phyloP scores from a whole-genome alignment of 2,329 filamentous ascomycete species.

The Lecanicillium sp. region DNA sequence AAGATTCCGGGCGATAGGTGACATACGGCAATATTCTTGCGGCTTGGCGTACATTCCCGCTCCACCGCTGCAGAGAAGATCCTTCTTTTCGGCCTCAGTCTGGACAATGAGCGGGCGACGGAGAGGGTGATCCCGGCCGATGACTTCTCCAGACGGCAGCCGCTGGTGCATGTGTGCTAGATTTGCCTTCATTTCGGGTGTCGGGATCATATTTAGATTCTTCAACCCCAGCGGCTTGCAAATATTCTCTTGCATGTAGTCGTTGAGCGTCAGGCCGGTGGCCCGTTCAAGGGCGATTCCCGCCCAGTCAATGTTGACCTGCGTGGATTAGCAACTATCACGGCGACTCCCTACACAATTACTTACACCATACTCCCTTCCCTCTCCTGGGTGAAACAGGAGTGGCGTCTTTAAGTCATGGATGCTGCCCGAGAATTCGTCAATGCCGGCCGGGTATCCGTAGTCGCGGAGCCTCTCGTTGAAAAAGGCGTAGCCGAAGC shows the following conservation, averaged over 20 bases:
- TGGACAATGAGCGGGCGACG: slow-evolving; percentile 35
- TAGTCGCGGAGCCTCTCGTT: slow-evolving; percentile 40
- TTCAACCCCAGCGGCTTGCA: slow-evolving; percentile 38
- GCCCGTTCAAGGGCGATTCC: slow-evolving; percentile 40
- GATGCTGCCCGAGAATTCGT: slow-evolving; percentile 49
- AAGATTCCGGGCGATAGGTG: not conserved
- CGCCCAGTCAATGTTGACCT: slow-evolving; percentile 48
- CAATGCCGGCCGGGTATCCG: slow-evolving; percentile 39
- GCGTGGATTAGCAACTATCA: not conserved
- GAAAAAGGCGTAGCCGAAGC: slow-evolving; percentile 51
- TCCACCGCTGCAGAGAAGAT: slow-evolving; percentile 51
- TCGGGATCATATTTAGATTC: slow-evolving; percentile 50
- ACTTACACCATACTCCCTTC: slow-evolving; percentile 53
- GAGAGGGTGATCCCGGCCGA: slow-evolving; percentile 40
- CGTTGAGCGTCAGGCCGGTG: slow-evolving; percentile 34
- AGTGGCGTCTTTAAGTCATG: slow-evolving; percentile 46
- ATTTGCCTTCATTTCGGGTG: slow-evolving; percentile 41
- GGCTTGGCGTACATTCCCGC: slow-evolving; percentile 54
- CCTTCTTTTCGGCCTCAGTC: slow-evolving; percentile 30
- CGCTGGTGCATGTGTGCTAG: slow-evolving; percentile 51
- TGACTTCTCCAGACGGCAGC: slow-evolving; percentile 32
- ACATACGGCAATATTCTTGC: slow-evolving; percentile 50
- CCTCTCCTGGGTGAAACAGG: slow-evolving; percentile 54
- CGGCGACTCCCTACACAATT: not conserved
- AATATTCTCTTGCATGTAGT: slow-evolving; percentile 40